Percentiles rank a stretch among this genome's conserved stretches.
Conservation (phyloP, 106 monocot species). For the Apostasia ramifera region DNA sequence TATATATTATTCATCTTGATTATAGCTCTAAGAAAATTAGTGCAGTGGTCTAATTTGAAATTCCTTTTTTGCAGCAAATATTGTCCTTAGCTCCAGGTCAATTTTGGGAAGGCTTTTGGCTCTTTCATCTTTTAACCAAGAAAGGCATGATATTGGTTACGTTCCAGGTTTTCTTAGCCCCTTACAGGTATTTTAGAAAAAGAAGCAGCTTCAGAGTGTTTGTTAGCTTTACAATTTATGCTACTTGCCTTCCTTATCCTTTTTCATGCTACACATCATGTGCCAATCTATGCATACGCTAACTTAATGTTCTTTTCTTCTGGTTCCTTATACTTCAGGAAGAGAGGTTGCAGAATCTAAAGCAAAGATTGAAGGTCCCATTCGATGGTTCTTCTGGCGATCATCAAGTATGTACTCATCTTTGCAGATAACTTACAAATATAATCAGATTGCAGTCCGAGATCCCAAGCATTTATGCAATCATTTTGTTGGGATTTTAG, state of each 20-base stretch:
- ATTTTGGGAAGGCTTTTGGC: slow-evolving; percentile 32
- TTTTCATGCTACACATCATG: not conserved
- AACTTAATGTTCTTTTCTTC: slow-evolving; percentile 10
- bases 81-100: slow-evolving; percentile 31
- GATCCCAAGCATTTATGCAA: not conserved
- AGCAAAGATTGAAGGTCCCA: slow-evolving; percentile 56
- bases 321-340: slow-evolving; percentile 29
- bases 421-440: not conserved
- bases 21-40: too few species aligned
- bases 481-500: not conserved
- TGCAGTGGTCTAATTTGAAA: too few species aligned
- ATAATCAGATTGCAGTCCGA: too few species aligned
- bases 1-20: too few species aligned
- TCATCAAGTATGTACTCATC: slow-evolving; percentile 53
- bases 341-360: slow-evolving; percentile 60
- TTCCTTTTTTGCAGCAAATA: slow-evolving; percentile 23
- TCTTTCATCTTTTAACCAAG: slow-evolving; percentile 9
- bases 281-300: not conserved
- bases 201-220: too few species aligned
- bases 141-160: slow-evolving; percentile 9
- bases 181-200: slow-evolving; percentile 26
- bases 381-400: slow-evolving; percentile 55
- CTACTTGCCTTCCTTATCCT: not conserved
- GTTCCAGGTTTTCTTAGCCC: slow-evolving; percentile 29
- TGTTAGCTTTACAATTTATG: not conserved